These are phyloP conservation scores for Aspergillus pseudoterreus DNA, from an alignment of 2,329 filamentous ascomycete species.

Conservation along the genomic window DNA sequence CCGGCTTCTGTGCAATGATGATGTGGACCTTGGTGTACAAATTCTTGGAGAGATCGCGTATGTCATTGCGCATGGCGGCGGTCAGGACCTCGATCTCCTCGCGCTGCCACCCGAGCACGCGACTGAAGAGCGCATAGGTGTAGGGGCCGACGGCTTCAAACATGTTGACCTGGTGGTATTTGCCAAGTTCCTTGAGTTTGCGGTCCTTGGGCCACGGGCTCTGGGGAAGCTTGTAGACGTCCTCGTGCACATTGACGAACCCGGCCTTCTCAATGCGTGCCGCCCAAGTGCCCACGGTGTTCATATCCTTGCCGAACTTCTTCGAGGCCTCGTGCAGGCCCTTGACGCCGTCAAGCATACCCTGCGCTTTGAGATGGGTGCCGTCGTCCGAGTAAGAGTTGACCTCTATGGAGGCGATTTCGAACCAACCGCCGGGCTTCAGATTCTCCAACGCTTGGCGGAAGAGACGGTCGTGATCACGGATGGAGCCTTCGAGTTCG, in stretches of 20 bases:
- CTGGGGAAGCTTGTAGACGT: conserved; percentile 48
- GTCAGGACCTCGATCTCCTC: conserved; percentile 38
- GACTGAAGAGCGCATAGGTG: conserved; percentile 36
- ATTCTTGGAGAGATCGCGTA: conserved; percentile 35
- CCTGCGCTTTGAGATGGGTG: conserved; percentile 24
- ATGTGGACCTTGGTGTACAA: conserved; percentile 31
- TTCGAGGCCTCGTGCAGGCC: conserved; percentile 28
- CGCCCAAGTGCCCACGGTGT: conserved; percentile 33
- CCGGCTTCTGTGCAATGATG: conserved; percentile 27
- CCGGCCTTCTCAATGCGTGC: conserved; percentile 49
- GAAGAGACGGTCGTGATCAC: conserved; percentile 26
- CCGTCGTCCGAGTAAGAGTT: conserved; percentile 73
- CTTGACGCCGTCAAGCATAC: conserved; percentile 20
- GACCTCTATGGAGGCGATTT: conserved; percentile 69
- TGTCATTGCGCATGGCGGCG: conserved; percentile 36
- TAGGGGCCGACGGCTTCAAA: conserved; percentile 34
- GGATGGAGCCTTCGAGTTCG: conserved; percentile 27
- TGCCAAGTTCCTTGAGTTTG: conserved; percentile 52
- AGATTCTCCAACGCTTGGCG: conserved; percentile 21
- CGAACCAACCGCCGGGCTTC: conserved; percentile 26
- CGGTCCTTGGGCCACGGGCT: conserved; percentile 52
- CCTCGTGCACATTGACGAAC: conserved; percentile 51
- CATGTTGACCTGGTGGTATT: conserved; percentile 34
- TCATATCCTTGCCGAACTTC: conserved; percentile 32
- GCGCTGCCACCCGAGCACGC: conserved; percentile 35